These are phyloP conservation scores for Silene vulgaris DNA, from an alignment of 179 eudicot species.

Conservation along the genomic window DNA sequence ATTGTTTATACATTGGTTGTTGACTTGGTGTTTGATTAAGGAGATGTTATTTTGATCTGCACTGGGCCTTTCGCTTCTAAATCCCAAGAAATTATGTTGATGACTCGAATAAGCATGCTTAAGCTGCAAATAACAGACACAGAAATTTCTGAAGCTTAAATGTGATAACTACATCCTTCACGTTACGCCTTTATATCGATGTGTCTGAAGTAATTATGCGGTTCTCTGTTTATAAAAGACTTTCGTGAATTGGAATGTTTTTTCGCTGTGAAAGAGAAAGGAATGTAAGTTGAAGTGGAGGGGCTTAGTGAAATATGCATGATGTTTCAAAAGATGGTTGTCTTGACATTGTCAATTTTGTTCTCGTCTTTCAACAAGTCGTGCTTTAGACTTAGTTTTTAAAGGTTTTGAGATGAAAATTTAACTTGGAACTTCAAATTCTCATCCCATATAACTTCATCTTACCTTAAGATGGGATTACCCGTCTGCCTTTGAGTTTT, in stretches of 20 bases:
- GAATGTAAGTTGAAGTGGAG: neutral
- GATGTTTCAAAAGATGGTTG: neutral
- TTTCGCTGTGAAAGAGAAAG: neutral
- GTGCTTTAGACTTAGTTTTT: neutral
- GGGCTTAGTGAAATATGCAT: neutral
- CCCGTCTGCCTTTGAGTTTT: neutral
- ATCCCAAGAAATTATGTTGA: constrained; percentile 9
- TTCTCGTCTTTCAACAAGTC: neutral
- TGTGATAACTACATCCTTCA: neutral
- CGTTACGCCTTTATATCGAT: neutral
- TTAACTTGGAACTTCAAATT: neutral
- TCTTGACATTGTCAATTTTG: neutral
- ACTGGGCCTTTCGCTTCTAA: constrained; percentile 3
- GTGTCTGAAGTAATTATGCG: neutral
- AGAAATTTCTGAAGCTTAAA: neutral
- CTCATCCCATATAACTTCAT: neutral
- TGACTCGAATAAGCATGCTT: neutral
- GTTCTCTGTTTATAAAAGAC: neutral
- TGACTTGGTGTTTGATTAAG: neutral
- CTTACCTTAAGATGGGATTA: neutral
- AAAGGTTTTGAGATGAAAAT: neutral
- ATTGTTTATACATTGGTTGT: neutral
- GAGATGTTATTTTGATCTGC: constrained; percentile 14
- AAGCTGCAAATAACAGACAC: neutral
- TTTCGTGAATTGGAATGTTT: neutral